Percentiles rank a stretch among this genome's conserved stretches.
These are phyloP conservation scores for Microascus cirrosus DNA, from an alignment of 2,329 filamentous ascomycete genomes.

Conservation along the genomic window DNA sequence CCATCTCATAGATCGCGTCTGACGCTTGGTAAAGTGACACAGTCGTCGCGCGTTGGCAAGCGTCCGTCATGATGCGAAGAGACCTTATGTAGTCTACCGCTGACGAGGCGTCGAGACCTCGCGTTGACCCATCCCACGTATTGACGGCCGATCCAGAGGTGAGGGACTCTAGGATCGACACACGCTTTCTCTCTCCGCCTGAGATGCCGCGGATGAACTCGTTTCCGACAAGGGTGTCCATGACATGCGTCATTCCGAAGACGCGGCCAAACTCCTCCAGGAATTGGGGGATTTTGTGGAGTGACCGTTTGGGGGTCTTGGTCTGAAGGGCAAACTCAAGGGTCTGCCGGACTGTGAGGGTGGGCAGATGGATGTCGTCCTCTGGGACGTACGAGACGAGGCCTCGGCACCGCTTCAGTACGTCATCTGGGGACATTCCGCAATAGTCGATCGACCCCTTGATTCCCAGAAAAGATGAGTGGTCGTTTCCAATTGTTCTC, in stretches of 20 bases:
- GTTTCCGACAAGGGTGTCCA: conserved; percentile 59
- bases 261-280: conserved; percentile 22
- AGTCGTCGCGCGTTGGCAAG: conserved; percentile 5
- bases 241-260: conserved; percentile 57
- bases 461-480: not conserved
- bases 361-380: conserved; percentile 56
- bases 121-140: conserved; percentile 7
- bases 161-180: conserved; percentile 62
- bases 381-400: conserved; percentile 5
- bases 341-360: conserved; percentile 54
- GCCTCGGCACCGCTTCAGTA: not conserved
- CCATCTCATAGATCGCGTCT: conserved; percentile 5
- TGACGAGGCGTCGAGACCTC: conserved; percentile 6
- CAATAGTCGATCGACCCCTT: conserved; percentile 7
- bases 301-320: conserved; percentile 48
- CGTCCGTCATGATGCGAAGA: conserved; percentile 5
- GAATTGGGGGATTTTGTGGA: conserved; percentile 20
- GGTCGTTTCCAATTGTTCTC: not conserved
- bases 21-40: conserved; percentile 7
- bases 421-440: conserved; percentile 37
- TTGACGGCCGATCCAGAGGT: conserved; percentile 11
- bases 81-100: conserved; percentile 5
- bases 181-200: conserved; percentile 60
- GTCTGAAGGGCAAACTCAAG: conserved; percentile 54
- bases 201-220: conserved; percentile 32